A percentile compares a stretch with the other conserved stretches of the same genome.
Evolutionary conservation across 306 rosid genomes (phyloP).

Genomic region (Lablab purpureus): DNA sequence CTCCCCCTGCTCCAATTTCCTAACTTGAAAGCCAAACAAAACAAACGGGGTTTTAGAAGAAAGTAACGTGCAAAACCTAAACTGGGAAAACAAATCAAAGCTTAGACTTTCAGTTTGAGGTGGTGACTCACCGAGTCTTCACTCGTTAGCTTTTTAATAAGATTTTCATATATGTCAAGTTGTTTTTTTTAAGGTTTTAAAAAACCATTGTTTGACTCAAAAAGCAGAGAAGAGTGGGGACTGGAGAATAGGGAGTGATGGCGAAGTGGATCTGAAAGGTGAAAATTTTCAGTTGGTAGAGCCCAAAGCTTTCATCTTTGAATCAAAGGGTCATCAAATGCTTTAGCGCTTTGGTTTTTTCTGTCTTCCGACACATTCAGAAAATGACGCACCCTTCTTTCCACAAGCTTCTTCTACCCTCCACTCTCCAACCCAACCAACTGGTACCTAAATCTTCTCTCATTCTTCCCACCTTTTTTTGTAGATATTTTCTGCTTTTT

Average conservation of each 20-base stretch:
- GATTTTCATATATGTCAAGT: constrained; percentile 57
- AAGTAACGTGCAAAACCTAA: constrained; percentile 32
- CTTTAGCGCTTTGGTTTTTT: constrained; percentile 40
- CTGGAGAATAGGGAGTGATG: constrained; percentile 32
- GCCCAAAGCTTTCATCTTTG: constrained; percentile 49
- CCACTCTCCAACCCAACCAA: constrained; percentile 70
- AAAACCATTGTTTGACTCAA: constrained; percentile 64
- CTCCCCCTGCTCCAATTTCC: constrained; percentile 19
- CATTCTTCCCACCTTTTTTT: not conserved
- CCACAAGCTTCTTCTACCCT: constrained; percentile 79
- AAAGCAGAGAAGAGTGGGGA: constrained; percentile 53
- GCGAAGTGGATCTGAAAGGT: constrained; percentile 63
- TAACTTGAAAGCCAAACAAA: constrained; percentile 32
- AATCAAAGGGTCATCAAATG: constrained; percentile 45
- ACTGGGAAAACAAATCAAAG: constrained; percentile 6
- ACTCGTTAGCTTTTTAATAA: constrained; percentile 51
- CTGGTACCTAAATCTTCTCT: constrained; percentile 67
- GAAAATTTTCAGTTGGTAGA: constrained; percentile 23
- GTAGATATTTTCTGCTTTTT: constrained; percentile 16
- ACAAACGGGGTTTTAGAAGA: constrained; percentile 37
- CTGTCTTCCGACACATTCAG: constrained; percentile 31
- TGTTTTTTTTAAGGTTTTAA: constrained; percentile 43
- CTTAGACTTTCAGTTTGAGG: not conserved
- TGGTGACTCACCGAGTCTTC: constrained; percentile 60
- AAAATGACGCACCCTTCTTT: constrained; percentile 82